A percentile compares a stretch with the other conserved stretches of the same genome.
These are phyloP conservation scores for Aspergillus funiculosus DNA, from an alignment of 495 filamentous ascomycete genomes.

Conservation along the genomic window DNA sequence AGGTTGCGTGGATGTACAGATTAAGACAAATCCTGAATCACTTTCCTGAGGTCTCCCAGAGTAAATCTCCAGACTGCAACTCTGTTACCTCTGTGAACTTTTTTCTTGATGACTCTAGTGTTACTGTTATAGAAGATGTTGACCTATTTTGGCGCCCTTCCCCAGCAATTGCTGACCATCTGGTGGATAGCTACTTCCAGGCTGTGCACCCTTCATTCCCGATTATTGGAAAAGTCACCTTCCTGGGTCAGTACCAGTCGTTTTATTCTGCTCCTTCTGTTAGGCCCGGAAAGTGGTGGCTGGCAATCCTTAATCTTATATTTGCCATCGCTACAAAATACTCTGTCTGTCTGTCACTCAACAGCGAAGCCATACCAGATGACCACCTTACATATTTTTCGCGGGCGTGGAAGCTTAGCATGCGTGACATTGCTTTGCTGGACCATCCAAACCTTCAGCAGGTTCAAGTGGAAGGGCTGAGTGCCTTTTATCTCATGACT, in stretches of 20 bases:
- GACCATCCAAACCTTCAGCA: constrained; percentile 53
- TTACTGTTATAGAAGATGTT: constrained; percentile 37
- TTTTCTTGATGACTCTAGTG: constrained; percentile 50
- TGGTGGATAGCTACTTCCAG: constrained; percentile 52
- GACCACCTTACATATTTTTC: constrained; percentile 52
- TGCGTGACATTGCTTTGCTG: constrained; percentile 43
- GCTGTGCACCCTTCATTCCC: constrained; percentile 55
- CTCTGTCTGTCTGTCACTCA: constrained; percentile 28
- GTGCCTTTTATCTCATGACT: constrained; percentile 53
- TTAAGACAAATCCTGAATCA: constrained; percentile 37
- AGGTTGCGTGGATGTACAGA: constrained; percentile 55
- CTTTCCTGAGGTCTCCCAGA: constrained; percentile 9
- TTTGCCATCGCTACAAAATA: constrained; percentile 58
- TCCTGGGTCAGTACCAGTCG: constrained; percentile 36
- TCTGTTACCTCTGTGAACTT: constrained; percentile 44
- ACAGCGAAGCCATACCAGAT: constrained; percentile 5
- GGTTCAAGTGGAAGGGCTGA: constrained; percentile 52
- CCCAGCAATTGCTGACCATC: constrained; percentile 43
- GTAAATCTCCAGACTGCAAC: constrained; percentile 21
- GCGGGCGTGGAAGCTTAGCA: constrained; percentile 51
- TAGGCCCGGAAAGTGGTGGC: constrained; percentile 45
- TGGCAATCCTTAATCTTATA: constrained; percentile 58
- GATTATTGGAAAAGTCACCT: constrained; percentile 48
- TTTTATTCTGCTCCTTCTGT: constrained; percentile 32
- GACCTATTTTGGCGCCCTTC: constrained; percentile 47